These are phyloP conservation scores for Eucalyptus coolabah DNA, from an alignment of 345 rosid species.

Conservation along the genomic window DNA sequence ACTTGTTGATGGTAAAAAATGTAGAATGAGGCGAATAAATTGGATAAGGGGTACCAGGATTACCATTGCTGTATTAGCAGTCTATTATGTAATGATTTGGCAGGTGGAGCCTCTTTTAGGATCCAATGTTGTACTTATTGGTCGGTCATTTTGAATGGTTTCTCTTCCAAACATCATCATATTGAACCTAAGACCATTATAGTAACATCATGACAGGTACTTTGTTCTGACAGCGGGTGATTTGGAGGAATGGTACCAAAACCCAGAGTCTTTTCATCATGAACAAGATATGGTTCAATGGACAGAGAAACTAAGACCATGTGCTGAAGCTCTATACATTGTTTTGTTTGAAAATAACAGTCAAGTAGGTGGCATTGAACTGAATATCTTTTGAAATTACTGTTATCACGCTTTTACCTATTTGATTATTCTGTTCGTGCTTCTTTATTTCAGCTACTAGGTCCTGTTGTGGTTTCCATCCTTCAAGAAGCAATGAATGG, in stretches of 20 bases:
- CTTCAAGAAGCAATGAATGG: constrained; percentile 93
- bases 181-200: constrained; percentile 2
- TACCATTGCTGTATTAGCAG: not conserved
- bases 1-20: not conserved
- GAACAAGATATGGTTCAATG: constrained; percentile 99
- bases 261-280: constrained; percentile 95
- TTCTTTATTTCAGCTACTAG: constrained; percentile 53
- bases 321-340: constrained; percentile 96
- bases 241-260: constrained; percentile 89
- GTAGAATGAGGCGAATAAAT: not conserved
- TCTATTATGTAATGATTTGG: not conserved
- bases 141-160: not conserved
- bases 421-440: not conserved
- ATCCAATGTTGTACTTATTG: not conserved
- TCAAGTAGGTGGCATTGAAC: constrained; percentile 61
- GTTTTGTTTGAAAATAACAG: constrained; percentile 91
- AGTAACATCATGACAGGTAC: constrained; percentile 50
- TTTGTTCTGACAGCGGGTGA: constrained; percentile 80
- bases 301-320: constrained; percentile 95
- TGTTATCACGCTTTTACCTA: not conserved
- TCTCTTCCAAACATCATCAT: not conserved
- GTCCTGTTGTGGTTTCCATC: constrained; percentile 83
- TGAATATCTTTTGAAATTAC: not conserved
- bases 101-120: not conserved
- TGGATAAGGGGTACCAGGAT: not conserved